These are phyloP conservation scores for Klebsormidium nitens DNA, from an alignment of 139 green algal species.

Conservation along the genomic window DNA sequence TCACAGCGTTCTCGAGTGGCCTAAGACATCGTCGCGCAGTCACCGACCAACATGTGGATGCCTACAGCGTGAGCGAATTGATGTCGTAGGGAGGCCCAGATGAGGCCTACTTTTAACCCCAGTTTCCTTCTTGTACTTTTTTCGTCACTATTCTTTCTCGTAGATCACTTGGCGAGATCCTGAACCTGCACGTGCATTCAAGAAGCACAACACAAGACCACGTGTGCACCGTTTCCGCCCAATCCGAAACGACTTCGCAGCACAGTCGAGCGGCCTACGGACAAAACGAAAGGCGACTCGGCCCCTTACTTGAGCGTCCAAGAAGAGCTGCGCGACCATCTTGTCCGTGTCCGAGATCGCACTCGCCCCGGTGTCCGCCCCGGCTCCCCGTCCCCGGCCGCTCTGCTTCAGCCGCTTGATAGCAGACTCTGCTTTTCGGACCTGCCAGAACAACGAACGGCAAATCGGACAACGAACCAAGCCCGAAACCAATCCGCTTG, in stretches of 20 bases:
- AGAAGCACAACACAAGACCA: background rate
- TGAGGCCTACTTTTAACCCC: too few relatives aligned
- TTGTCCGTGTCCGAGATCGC: slow-evolving; percentile 81
- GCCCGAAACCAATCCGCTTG: too few relatives aligned
- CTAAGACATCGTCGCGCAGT: slow-evolving; percentile 38
- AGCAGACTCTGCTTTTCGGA: slow-evolving; percentile 73
- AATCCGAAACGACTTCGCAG: too few relatives aligned
- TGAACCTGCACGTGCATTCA: slow-evolving; percentile 4
- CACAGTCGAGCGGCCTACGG: background rate
- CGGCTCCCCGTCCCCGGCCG: slow-evolving; percentile 23
- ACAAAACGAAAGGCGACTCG: slow-evolving; percentile 1
- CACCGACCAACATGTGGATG: background rate
- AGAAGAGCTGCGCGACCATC: slow-evolving; percentile 57
- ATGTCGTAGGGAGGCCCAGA: too few relatives aligned
- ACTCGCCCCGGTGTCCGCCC: slow-evolving; percentile 7
- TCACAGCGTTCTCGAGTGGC: too few relatives aligned
- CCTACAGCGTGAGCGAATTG: background rate
- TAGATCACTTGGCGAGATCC: too few relatives aligned
- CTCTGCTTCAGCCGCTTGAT: slow-evolving; percentile 71
- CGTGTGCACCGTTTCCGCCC: background rate
- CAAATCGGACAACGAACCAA: slow-evolving; percentile 25
- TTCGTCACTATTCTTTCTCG: too few relatives aligned
- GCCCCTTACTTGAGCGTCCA: slow-evolving; percentile 36
- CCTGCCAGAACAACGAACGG: background rate
- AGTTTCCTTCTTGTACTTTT: too few relatives aligned